A percentile compares a stretch with the other conserved stretches of the same genome.
These are phyloP conservation scores for Pittosporum tobira DNA, from an alignment of 129 eudicot species.

Conservation along the genomic window DNA sequence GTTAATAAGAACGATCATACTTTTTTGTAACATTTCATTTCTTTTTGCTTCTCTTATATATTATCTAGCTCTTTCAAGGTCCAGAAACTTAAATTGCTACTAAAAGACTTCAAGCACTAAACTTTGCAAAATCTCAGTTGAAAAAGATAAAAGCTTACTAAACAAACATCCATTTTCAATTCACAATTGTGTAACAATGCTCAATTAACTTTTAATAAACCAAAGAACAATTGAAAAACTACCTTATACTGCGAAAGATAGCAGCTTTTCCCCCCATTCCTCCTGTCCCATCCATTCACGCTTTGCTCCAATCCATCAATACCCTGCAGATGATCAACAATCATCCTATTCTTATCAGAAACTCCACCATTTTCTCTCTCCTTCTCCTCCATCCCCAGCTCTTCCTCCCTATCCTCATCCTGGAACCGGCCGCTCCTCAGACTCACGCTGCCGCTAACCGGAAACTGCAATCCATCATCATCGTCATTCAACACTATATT, in stretches of 20 bases:
- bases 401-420: constrained; percentile 18
- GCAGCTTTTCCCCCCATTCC: constrained; percentile 17
- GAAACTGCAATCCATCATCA: constrained; percentile 16
- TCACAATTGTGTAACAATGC: not conserved
- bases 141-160: no score
- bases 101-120: not conserved
- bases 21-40: not conserved
- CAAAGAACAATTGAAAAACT: not conserved
- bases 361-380: constrained; percentile 9
- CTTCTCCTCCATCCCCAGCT: constrained; percentile 6
- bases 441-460: constrained; percentile 10
- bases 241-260: constrained; percentile 30
- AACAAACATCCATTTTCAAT: not conserved
- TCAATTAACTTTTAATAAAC: not conserved
- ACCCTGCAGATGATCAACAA: not conserved
- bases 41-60: not conserved
- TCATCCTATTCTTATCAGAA: constrained; percentile 6
- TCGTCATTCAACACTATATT: constrained; percentile 40
- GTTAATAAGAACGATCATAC: not conserved
- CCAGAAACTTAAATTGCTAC: not conserved
- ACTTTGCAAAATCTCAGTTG: not conserved
- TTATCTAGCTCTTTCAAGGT: not conserved
- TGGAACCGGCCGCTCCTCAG: constrained; percentile 7
- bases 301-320: constrained; percentile 19
- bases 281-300: constrained; percentile 7